Conservation (phyloP, 768 basidiomycete species). For the Jaapia argillacea region DNA sequence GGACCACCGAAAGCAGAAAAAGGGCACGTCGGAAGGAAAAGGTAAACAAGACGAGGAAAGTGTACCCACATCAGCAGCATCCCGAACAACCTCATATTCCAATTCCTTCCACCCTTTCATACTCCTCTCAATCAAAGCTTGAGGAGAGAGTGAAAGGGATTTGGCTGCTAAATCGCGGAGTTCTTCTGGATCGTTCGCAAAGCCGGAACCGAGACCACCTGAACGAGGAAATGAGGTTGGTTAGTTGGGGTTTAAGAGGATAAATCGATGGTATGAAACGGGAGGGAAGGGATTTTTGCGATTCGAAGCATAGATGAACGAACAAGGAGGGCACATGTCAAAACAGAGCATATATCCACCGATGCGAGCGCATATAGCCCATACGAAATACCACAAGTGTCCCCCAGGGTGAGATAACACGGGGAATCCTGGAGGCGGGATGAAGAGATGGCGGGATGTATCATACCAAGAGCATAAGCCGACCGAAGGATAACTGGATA, state of each 20-base stretch:
- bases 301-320: too few relatives aligned
- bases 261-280: too few relatives aligned
- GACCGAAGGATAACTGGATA: slow-evolving; percentile 97
- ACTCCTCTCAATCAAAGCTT: slow-evolving; percentile 93
- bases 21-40: background rate
- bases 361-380: too few relatives aligned
- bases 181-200: slow-evolving; percentile 92
- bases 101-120: slow-evolving; percentile 99
- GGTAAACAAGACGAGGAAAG: slow-evolving; percentile 3
- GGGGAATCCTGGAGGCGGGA: too few relatives aligned
- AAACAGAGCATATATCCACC: too few relatives aligned
- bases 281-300: too few relatives aligned
- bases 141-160: slow-evolving; percentile 82
- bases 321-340: too few relatives aligned
- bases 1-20: background rate
- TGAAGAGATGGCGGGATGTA: too few relatives aligned
- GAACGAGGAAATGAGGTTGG: too few relatives aligned
- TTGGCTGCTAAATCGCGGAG: slow-evolving; percentile 90
- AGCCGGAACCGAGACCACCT: slow-evolving; percentile 98
- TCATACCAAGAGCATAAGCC: slow-evolving; percentile 93
- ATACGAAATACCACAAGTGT: too few relatives aligned
- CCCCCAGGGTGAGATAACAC: too few relatives aligned
- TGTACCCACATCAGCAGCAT: slow-evolving; percentile 82
- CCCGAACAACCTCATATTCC: slow-evolving; percentile 98
- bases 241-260: too few relatives aligned